phyloP scores from a whole-genome alignment of 805 yeast species.

The Saccharomycopsis sp. region DNA sequence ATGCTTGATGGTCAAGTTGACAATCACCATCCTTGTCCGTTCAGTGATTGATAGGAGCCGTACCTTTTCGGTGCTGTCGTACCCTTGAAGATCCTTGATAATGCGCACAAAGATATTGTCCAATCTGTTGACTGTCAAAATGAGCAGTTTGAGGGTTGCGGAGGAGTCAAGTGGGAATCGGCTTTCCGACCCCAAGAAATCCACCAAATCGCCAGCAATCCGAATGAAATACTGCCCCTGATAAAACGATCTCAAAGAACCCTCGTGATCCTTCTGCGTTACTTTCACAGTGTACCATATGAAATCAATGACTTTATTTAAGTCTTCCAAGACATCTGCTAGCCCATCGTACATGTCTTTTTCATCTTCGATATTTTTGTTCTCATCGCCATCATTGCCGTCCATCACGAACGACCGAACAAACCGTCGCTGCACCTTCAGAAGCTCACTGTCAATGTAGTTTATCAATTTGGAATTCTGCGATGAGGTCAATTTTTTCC shows the following conservation, averaged over 20 bases:
- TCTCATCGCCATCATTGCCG: slow-evolving; percentile 22
- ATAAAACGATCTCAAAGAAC: slow-evolving; percentile 40
- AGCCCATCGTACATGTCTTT: slow-evolving; percentile 22
- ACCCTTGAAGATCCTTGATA: slow-evolving; percentile 31
- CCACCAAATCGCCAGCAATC: slow-evolving; percentile 59
- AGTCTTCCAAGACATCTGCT: slow-evolving; percentile 34
- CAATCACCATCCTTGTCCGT: slow-evolving; percentile 38
- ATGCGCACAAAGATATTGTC: slow-evolving; percentile 35
- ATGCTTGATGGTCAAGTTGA: slow-evolving; percentile 28
- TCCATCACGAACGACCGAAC: slow-evolving; percentile 35
- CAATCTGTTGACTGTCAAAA: slow-evolving; percentile 31
- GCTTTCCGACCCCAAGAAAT: slow-evolving; percentile 38
- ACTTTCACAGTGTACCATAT: slow-evolving; percentile 50
- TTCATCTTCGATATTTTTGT: neutral
- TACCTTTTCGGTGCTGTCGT: slow-evolving; percentile 37
- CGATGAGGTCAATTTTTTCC: slow-evolving; percentile 2
- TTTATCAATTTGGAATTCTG: slow-evolving; percentile 31
- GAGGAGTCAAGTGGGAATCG: slow-evolving; percentile 30
- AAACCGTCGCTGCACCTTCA: slow-evolving; percentile 47
- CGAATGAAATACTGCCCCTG: slow-evolving; percentile 54
- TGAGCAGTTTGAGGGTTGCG: slow-evolving; percentile 30
- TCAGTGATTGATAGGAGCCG: slow-evolving; percentile 45
- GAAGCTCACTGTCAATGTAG: slow-evolving; percentile 45
- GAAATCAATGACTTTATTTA: slow-evolving; percentile 42
- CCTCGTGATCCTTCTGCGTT: slow-evolving; percentile 16